These are phyloP conservation scores for Malus domestica DNA, from an alignment of 306 rosid species.

Conservation along the genomic window ASM211411v1 NC_041793.1:37738001-37738500, in stretches of 20 bases:
- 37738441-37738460: slow-evolving; percentile 13
- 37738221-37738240: slow-evolving; percentile 23
- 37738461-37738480: slow-evolving; percentile 3
- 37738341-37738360: not conserved
- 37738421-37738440: slow-evolving; percentile 12
- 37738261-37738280: slow-evolving; percentile 20
- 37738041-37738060: slow-evolving; percentile 20
- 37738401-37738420: slow-evolving; percentile 19
- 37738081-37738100: slow-evolving; percentile 11
- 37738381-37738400: slow-evolving; percentile 6
- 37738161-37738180: not conserved
- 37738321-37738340: slow-evolving; percentile 23
- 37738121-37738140: slow-evolving; percentile 5
- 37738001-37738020: slow-evolving; percentile 21
- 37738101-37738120: slow-evolving; percentile 2
- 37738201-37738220: slow-evolving; percentile 27
- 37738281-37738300: slow-evolving; percentile 36
- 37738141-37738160: not conserved
- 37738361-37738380: not conserved
- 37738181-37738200: not conserved
- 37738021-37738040: slow-evolving; percentile 17
- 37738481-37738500: slow-evolving; percentile 1
- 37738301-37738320: slow-evolving; percentile 25
- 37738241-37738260: slow-evolving; percentile 49
- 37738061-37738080: slow-evolving; percentile 20